Evolutionary conservation across 164 flowering plant genomes (phyloP), one percentile per base, ranked within the genome.

Genomic region (Dillenia turbinata): DNA sequence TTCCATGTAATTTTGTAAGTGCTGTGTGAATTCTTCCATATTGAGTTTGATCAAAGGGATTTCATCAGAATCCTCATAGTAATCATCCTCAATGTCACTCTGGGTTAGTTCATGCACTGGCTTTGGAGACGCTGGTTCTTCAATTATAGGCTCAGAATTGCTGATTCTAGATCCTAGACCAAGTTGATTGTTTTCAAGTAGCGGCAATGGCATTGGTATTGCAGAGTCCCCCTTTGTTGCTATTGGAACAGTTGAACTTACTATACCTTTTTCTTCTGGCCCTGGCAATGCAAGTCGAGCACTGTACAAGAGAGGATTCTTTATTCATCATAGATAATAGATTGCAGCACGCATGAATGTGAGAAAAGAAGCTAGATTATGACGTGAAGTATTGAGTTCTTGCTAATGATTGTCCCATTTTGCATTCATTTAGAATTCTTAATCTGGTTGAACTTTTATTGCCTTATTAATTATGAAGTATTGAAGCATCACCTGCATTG

Each of bases 251-350:
- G 64, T 63, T 66, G 81, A 70, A 68, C 69, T 67, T 52, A 84
- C 83, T 14, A 88, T 69, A 59, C 88, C 67, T 72, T 77, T 90
- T 59, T 92, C 96, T 65, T 84, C 90, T 69, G 97, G 86, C 11
- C 79, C 96, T 55, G 97, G 97, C 43, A 95, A 78, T 49, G 96
- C 83, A 69, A 92, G 94, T 62, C 97, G 82, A 61, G 99, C 96
- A 78, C 99, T 95, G 86, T 66, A 75, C 17, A 45, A 51, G 68
- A 59, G 69, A 44, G 10, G 40, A 33, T 57, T 52, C 8, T 26
- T 49, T 59, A 68, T 64, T 26, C 55, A 47, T 57, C 44, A 56
- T 17, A 69, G 40, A 33, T 33, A 33, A 33, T 33, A 33, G 40
- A 33, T 33, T 33, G 40, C 40, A 33, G 40, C 40, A 33, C 5